Evolutionary conservation across 2,329 filamentous ascomycete genomes (phyloP), one percentile per base, ranked within the genome.

Genomic region (Aspergillus costaricaensis): DNA sequence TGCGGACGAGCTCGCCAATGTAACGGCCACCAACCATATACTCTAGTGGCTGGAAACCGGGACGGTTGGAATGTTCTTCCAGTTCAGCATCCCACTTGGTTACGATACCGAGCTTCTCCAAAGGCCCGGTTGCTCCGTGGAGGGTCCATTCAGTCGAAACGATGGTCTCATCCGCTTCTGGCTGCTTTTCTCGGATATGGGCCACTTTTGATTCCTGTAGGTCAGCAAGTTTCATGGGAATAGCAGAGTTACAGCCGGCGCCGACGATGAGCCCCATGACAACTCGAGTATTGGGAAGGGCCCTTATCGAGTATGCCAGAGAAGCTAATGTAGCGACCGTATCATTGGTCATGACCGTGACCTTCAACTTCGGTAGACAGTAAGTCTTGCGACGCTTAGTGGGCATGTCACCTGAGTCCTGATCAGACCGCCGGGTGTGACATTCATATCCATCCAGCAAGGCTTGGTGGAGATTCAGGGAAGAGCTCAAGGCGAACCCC

Each of bases 111-210:
- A 88, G 77, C 14, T 86, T 80, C 12, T 82, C 79, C 55, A 93
- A 77, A 0, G 90, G 88, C 2, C 81, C 78, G 15, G 86, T 85
- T 1, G 90, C 86, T 1, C 88, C 89, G 43, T 86, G 86, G 63
- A 93, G 91, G 43, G 88, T 90, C 89, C 89, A 92, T 75, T 93
- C 90, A 0, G 90, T 92, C 66, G 91, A 92, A 61, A 92, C 41
- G 10, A 44, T 10, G 19, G 19, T 44, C 14, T 44, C 41, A 12
- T 21, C 41, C 5, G 41, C 41, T 23, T 44, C 41, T 6, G 41
- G 41, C 9, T 44, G 41, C 21, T 44, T 23, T 21, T 23, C 41
- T 44, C 41, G 41, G 19, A 44, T 44, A 12, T 44, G 41, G 9
- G 8, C 19, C 3, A 14, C 21, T 23, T 44, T 44, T 1, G 12